Conservation (phyloP, 2,329 filamentous ascomycete genomes). For the Aspergillus arachidicola region DNA sequence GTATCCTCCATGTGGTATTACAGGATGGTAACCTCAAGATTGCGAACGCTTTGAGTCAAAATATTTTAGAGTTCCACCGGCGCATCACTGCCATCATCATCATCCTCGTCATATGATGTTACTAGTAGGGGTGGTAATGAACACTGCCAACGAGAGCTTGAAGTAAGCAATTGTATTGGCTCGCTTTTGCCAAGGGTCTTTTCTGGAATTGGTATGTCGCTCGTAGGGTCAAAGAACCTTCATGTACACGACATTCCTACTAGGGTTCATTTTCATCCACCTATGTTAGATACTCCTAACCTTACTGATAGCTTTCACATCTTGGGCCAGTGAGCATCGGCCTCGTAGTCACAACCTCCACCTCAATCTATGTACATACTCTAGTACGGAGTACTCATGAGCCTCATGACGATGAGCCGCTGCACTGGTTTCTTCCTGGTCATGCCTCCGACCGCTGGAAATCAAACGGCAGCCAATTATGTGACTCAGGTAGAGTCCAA, state of each 20-base stretch:
- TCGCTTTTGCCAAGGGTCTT: background rate
- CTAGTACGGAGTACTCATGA: background rate
- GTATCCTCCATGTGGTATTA: background rate
- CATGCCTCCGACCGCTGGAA: conserved; percentile 2
- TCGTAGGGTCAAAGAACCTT: background rate
- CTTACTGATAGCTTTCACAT: background rate
- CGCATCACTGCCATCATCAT: background rate
- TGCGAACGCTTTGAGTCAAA: background rate
- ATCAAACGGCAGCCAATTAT: conserved; percentile 1
- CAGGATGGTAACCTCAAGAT: background rate
- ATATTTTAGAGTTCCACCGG: background rate
- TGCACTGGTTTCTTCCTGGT: background rate
- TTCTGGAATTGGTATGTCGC: background rate
- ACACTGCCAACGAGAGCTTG: background rate
- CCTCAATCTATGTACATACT: background rate
- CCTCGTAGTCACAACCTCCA: background rate
- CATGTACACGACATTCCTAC: background rate
- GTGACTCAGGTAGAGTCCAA: background rate
- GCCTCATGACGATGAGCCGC: background rate
- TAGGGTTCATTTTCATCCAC: background rate
- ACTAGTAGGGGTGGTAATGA: background rate
- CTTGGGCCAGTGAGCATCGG: background rate
- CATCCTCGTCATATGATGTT: background rate
- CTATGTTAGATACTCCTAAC: background rate
- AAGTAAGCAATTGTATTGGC: background rate